phyloP scores from a whole-genome alignment of 768 basidiomycete genomes.

The Lyophyllum semitale region DNA sequence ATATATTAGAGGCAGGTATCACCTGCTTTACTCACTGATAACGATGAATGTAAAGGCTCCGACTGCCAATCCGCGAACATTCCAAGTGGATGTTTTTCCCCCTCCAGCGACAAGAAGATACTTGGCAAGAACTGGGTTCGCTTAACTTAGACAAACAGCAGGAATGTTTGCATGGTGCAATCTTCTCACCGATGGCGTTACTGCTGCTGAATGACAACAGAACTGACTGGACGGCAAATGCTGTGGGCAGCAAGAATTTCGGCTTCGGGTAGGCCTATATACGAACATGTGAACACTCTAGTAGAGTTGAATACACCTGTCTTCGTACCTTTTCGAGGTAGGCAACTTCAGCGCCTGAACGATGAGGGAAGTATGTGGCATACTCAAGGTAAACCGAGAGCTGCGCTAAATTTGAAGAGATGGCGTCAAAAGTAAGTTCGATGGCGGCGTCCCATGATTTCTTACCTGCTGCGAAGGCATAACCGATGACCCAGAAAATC shows the following conservation, averaged over 20 bases:
- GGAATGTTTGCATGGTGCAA: neutral
- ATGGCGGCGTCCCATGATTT: neutral
- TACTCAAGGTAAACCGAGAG: constrained; percentile 46
- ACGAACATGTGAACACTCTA: constrained; percentile 3
- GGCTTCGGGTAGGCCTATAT: constrained; percentile 43
- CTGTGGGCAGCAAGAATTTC: constrained; percentile 41
- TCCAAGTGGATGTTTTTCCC: constrained; percentile 30
- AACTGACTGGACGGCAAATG: constrained; percentile 44
- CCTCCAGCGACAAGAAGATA: constrained; percentile 37
- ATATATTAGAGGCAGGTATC: neutral
- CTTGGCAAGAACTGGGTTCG: constrained; percentile 30
- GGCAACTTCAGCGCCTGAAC: constrained; percentile 51
- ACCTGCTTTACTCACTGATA: constrained; percentile 21
- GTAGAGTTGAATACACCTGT: neutral
- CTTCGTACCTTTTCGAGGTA: constrained; percentile 42
- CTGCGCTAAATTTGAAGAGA: constrained; percentile 22
- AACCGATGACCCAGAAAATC: constrained; percentile 44
- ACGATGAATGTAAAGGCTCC: constrained; percentile 33
- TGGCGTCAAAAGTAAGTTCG: neutral
- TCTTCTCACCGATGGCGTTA: constrained; percentile 36
- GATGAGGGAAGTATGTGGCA: constrained; percentile 47
- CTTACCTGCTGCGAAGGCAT: constrained; percentile 34
- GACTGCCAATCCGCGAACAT: constrained; percentile 35
- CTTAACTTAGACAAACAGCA: neutral
- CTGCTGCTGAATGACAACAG: constrained; percentile 38